phyloP scores from a whole-genome alignment of 352 stramenopile species.

The Phytopythium ostracodes region DNA sequence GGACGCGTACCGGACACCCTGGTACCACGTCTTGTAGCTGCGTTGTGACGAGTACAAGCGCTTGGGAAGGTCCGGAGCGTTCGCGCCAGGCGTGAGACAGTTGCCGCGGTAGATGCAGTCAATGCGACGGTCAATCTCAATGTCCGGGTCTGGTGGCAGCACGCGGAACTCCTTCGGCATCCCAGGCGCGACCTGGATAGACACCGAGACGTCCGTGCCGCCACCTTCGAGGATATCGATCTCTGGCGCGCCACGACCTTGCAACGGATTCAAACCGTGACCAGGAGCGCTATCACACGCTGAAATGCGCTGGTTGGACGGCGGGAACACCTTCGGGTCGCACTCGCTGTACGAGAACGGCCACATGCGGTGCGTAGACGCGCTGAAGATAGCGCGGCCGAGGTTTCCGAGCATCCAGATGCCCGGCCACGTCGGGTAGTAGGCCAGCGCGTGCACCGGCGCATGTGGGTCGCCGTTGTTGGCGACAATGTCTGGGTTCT shows the following conservation, averaged over 20 bases:
- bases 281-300: conserved; percentile 87
- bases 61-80: conserved; percentile 38
- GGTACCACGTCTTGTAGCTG: conserved; percentile 57
- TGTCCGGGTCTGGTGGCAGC: conserved; percentile 16
- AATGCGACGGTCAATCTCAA: conserved; percentile 15
- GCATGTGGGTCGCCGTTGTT: not conserved
- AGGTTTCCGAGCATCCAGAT: conserved; percentile 95
- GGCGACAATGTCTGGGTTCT: conserved; percentile 30
- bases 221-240: conserved; percentile 93
- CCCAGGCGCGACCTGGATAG: conserved; percentile 58
- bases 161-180: conserved; percentile 48
- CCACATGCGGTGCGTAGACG: conserved; percentile 90
- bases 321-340: conserved; percentile 27
- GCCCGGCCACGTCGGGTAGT: conserved; percentile 84
- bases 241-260: conserved; percentile 88
- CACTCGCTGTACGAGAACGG: conserved; percentile 93
- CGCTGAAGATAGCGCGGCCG: conserved; percentile 90
- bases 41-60: conserved; percentile 34
- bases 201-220: conserved; percentile 68
- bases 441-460: conserved; percentile 24
- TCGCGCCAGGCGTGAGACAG: conserved; percentile 41
- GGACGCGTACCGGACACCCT: conserved; percentile 48
- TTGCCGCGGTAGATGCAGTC: conserved; percentile 45
- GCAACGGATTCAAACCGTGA: conserved; percentile 79
- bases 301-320: conserved; percentile 52